Base-by-base conservation (phyloP, 2,329 filamentous ascomycete genomes). In the Paecilomyces dactylethromorphus region DNA sequence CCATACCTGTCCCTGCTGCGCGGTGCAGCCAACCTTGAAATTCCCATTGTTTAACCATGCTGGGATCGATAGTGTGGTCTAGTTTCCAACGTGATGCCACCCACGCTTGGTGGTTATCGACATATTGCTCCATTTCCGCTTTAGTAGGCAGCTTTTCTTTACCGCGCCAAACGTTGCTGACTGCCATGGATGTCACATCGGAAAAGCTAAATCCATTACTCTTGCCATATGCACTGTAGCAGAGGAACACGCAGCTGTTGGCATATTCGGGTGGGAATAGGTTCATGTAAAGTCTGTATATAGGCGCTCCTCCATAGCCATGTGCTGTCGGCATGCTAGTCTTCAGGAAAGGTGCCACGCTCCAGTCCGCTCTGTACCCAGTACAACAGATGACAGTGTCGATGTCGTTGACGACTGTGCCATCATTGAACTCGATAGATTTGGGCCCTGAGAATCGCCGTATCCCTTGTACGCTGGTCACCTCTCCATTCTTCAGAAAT, bases 101-200 rank as follows among this genome's bases (percentile, higher is more conserved):
- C 68, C 71, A 72, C 22, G 63, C 53, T 56, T 78, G 68, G 60
- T 78, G 69, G 21, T 56, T 51, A 45, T 74, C 67, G 32, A 77
- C 67, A 51, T 67, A 59, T n/a, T 58, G 52, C 59, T 70, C 62
- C 78, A 82, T 81, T 1, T 69, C 69, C 0, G 55, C 31, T 1
- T 56, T 53, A 0, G 73, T 59, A 0, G 79, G 80, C 0, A 82
- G 70, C 0, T 54, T 22, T 0, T 71, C 72, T 2, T 67, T 69
- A 1, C 75, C 76, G 3, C 72, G 70, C 74, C 76, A 82, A 15
- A 79, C 66, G 57, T 81, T 78, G 0, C 76, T 73, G 5, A 82
- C 63, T 1, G 75, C 76, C 78, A 79, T 80, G 45, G 73, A 68
- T 3, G 71, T 73, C 39, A 82, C 66, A 59, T 82, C 79, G 53